These are phyloP conservation scores for Cetraspora pellucida DNA, from an alignment of 192 early-diverging fungal species.

Conservation along the genomic window DNA sequence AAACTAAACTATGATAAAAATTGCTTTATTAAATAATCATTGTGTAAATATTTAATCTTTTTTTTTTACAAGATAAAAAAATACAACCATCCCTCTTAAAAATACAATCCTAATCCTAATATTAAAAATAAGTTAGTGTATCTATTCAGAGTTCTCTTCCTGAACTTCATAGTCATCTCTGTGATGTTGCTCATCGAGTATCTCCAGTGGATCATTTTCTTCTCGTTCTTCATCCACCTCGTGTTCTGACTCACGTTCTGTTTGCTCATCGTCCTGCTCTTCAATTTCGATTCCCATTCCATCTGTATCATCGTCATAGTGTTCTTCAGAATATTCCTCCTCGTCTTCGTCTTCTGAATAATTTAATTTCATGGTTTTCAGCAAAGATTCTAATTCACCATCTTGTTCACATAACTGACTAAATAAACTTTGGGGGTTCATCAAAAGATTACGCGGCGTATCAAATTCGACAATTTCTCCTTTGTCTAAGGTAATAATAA, in stretches of 20 bases:
- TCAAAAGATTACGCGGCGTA: constrained; percentile 72
- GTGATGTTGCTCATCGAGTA: background rate
- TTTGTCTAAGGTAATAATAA: constrained; percentile 50
- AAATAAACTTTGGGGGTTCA: constrained; percentile 65
- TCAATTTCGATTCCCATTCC: background rate
- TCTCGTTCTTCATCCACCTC: constrained; percentile 14
- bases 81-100: too few relatives aligned
- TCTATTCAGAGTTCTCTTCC: too few relatives aligned
- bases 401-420: constrained; percentile 77
- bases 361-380: constrained; percentile 56
- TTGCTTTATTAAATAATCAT: too few relatives aligned
- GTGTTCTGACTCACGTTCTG: constrained; percentile 10
- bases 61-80: too few relatives aligned
- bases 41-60: too few relatives aligned
- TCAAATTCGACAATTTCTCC: constrained; percentile 84
- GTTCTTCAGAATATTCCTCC: background rate
- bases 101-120: too few relatives aligned
- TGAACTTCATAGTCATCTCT: background rate
- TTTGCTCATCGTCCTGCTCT: constrained; percentile 3
- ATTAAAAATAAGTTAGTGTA: too few relatives aligned
- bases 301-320: constrained; percentile 4
- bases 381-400: constrained; percentile 77
- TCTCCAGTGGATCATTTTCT: background rate
- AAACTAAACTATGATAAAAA: too few relatives aligned
- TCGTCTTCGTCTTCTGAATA: constrained; percentile 30